phyloP scores from a whole-genome alignment of 208 protist genomes.

The Wallacemonas sp. region DNA sequence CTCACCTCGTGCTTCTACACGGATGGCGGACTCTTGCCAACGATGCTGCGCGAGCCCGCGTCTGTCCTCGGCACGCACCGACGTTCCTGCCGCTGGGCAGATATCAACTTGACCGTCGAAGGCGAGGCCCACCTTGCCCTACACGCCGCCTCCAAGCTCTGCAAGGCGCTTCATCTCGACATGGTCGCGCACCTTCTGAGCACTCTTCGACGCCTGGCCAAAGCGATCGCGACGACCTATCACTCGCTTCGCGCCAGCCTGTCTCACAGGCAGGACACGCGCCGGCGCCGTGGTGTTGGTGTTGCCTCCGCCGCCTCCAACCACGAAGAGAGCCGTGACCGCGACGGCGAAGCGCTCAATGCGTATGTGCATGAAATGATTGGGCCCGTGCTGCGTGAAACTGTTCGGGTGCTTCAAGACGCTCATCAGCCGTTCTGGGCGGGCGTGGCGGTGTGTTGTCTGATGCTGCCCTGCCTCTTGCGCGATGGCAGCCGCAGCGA shows the following conservation, averaged over 20 bases:
- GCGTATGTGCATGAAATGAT: conserved; percentile 30
- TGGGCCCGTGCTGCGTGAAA: conserved; percentile 28
- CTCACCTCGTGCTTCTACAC: conserved; percentile 16
- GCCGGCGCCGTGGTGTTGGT: neutral
- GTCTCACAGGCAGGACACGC: conserved; percentile 2
- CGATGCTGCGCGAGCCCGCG: conserved; percentile 24
- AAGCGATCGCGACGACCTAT: conserved; percentile 20
- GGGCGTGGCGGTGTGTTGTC: conserved; percentile 53
- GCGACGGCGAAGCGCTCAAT: conserved; percentile 9
- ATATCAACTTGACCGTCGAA: conserved; percentile 25
- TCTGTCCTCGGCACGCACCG: conserved; percentile 25
- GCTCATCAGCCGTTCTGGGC: conserved; percentile 59
- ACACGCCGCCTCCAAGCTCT: conserved; percentile 42
- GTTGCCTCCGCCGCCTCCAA: neutral
- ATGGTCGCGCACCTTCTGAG: conserved; percentile 29
- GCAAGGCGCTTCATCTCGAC: conserved; percentile 29
- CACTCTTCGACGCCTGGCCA: conserved; percentile 33
- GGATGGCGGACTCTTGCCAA: conserved; percentile 7
- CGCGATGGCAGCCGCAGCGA: conserved; percentile 12
- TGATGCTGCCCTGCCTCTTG: conserved; percentile 52
- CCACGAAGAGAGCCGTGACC: neutral
- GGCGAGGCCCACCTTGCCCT: conserved; percentile 27
- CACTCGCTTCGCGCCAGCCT: conserved; percentile 1
- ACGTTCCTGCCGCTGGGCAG: conserved; percentile 32
- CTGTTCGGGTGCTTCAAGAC: conserved; percentile 23